A percentile compares a stretch with the other conserved stretches of the same genome.
phyloP scores from a whole-genome alignment of 2,329 filamentous ascomycete genomes.

The Pseudofabraea citricarpa region DNA sequence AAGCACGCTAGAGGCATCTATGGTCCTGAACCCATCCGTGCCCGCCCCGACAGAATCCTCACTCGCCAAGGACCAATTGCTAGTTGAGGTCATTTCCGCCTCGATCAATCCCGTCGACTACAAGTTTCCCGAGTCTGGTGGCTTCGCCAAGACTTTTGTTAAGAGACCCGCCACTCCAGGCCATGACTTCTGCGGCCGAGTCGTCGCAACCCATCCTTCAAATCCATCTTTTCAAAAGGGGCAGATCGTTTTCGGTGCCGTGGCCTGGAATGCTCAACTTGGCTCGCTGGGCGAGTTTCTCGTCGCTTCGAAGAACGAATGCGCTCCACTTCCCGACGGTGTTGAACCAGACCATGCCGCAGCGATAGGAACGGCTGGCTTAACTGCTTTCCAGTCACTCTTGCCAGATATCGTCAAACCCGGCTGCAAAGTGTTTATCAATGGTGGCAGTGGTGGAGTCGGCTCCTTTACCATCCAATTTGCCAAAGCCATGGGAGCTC shows the following conservation, averaged over 20 bases:
- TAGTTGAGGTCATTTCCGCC: slow-evolving; percentile 49
- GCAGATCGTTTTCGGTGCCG: slow-evolving; percentile 36
- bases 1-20: neutral
- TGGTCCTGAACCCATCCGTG: neutral
- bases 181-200: slow-evolving; percentile 33
- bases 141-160: slow-evolving; percentile 34
- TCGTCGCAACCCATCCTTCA: slow-evolving; percentile 23
- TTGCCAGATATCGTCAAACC: slow-evolving; percentile 35
- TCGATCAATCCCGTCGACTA: slow-evolving; percentile 60
- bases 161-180: slow-evolving; percentile 39
- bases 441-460: slow-evolving; percentile 59
- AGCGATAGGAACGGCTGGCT: slow-evolving; percentile 32
- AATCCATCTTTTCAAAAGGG: slow-evolving; percentile 30
- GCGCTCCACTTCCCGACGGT: slow-evolving; percentile 32
- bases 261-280: slow-evolving; percentile 15
- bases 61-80: slow-evolving; percentile 32
- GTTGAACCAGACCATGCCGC: slow-evolving; percentile 35
- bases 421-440: slow-evolving; percentile 56
- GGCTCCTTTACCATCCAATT: slow-evolving; percentile 59
- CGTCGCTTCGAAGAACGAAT: slow-evolving; percentile 17
- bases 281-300: slow-evolving; percentile 3
- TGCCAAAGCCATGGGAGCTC: slow-evolving; percentile 53
- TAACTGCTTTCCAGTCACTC: slow-evolving; percentile 36
- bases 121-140: slow-evolving; percentile 50
- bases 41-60: neutral